A percentile compares a stretch with the other conserved stretches of the same genome.
phyloP scores from a whole-genome alignment of 176 grass and related monocot species.

The Carex parvula region DNA sequence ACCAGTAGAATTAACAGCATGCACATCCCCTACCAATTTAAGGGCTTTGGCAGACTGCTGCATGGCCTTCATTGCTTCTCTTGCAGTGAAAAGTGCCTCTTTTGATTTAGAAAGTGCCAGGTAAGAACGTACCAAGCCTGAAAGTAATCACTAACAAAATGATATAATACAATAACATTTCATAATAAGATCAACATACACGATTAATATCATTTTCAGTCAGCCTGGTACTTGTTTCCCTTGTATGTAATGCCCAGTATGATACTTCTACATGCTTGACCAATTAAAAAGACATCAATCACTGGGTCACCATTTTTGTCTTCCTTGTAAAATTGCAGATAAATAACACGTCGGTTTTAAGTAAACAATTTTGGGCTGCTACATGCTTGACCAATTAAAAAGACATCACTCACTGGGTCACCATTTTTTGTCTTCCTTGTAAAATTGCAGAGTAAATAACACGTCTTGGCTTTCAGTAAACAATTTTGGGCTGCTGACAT shows the following conservation, averaged over 20 bases:
- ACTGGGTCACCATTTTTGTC: background rate
- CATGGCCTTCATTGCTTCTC: slow-evolving; percentile 96
- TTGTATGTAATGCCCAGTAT: background rate
- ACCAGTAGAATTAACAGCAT: slow-evolving; percentile 78
- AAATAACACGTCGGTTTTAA: background rate
- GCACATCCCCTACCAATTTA: slow-evolving; percentile 96
- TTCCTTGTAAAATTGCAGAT: background rate
- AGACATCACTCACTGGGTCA: background rate
- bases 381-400: background rate
- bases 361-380: background rate
- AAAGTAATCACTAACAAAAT: slow-evolving; percentile 13
- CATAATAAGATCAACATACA: background rate
- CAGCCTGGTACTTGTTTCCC: background rate
- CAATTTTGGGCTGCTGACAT: background rate
- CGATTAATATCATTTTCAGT: background rate
- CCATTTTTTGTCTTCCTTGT: background rate
- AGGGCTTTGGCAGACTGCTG: slow-evolving; percentile 97
- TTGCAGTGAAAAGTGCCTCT: slow-evolving; percentile 89
- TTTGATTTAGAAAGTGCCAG: slow-evolving; percentile 91
- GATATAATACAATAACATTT: background rate
- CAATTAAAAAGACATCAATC: background rate
- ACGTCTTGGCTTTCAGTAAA: background rate
- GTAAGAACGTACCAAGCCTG: slow-evolving; percentile 83
- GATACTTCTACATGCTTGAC: background rate
- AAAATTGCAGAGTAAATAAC: background rate